These are phyloP conservation scores for Serendipita sp. DNA, from an alignment of 768 basidiomycete species.

Conservation along the genomic window DNA sequence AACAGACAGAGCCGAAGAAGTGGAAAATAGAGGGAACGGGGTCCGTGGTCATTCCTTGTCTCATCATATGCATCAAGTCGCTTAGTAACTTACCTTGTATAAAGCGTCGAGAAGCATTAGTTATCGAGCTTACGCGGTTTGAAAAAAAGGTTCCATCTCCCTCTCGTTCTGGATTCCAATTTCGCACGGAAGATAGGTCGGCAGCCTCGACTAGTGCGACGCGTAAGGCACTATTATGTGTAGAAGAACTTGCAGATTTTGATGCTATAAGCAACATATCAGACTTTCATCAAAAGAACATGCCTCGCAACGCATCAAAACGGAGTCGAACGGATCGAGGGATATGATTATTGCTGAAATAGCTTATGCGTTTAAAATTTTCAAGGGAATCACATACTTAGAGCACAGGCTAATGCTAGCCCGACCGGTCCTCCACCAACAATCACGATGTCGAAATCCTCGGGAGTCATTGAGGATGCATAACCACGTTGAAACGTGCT, in stretches of 20 bases:
- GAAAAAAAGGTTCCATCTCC: slow-evolving; percentile 35
- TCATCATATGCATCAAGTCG: background rate
- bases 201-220: slow-evolving; percentile 72
- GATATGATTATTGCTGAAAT: no score
- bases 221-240: slow-evolving; percentile 19
- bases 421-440: slow-evolving; percentile 92
- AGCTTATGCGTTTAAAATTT: background rate
- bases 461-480: slow-evolving; percentile 7
- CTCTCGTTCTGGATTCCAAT: slow-evolving; percentile 39
- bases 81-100: slow-evolving; percentile 35
- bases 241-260: background rate
- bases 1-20: background rate
- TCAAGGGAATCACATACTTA: slow-evolving; percentile 36
- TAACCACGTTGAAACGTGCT: background rate
- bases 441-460: slow-evolving; percentile 75
- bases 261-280: background rate
- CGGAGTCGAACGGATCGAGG: no score
- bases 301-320: no score
- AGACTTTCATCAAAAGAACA: no score
- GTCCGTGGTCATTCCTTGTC: background rate
- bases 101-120: slow-evolving; percentile 52
- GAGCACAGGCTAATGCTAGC: slow-evolving; percentile 70
- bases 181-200: slow-evolving; percentile 47
- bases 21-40: background rate
- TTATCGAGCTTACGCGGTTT: slow-evolving; percentile 77